phyloP scores from a whole-genome alignment of 2,329 filamentous ascomycete species.

The Macrophomina tecta region DNA sequence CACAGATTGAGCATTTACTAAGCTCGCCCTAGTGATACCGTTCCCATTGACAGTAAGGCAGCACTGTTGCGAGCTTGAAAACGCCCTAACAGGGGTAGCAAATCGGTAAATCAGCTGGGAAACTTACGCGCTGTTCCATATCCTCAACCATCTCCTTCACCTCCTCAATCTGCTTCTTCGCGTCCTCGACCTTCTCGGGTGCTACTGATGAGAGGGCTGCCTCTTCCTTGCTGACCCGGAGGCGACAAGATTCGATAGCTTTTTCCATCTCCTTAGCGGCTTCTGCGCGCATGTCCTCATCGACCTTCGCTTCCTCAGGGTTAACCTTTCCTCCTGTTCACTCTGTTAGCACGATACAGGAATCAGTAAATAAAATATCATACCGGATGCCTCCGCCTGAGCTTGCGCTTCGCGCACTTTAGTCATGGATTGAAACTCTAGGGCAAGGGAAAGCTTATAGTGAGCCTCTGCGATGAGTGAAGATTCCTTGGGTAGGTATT shows the following conservation, averaged over 20 bases:
- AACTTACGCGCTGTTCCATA: slow-evolving; percentile 73
- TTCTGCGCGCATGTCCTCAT: slow-evolving; percentile 73
- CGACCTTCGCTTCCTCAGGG: slow-evolving; percentile 56
- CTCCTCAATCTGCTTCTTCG: slow-evolving; percentile 69
- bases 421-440: slow-evolving; percentile 89
- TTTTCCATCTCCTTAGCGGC: slow-evolving; percentile 73
- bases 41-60: no score
- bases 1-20: no score
- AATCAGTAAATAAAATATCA: not conserved
- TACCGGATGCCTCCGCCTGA: slow-evolving; percentile 36
- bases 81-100: no score
- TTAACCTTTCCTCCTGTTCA: slow-evolving; percentile 49
- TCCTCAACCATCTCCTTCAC: slow-evolving; percentile 80
- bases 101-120: not conserved
- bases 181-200: slow-evolving; percentile 69
- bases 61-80: no score
- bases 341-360: slow-evolving; percentile 36
- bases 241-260: slow-evolving; percentile 74
- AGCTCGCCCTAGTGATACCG: no score
- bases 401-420: slow-evolving; percentile 60
- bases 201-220: slow-evolving; percentile 63
- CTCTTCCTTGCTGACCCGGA: slow-evolving; percentile 74
- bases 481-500: slow-evolving; percentile 79
- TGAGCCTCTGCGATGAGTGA: slow-evolving; percentile 91
- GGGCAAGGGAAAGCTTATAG: slow-evolving; percentile 91